Conservation (phyloP, 179 eudicot genomes). For the Sideroxylon spinosum region DNA sequence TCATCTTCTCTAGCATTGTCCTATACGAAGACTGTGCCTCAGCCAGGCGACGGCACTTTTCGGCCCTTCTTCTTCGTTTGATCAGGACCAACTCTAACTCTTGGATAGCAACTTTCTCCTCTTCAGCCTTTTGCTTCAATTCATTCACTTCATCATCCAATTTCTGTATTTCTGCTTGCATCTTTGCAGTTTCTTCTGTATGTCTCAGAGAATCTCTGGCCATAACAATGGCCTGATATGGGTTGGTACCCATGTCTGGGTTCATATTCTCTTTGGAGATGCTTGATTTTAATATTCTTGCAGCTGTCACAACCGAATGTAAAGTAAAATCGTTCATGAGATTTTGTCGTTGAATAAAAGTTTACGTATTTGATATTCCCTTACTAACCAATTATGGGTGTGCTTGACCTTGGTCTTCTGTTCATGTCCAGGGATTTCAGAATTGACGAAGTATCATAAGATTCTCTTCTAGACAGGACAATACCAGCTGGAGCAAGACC, state of each 20-base stretch:
- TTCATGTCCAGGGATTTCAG: slow-evolving; percentile 55
- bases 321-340: slow-evolving; percentile 37
- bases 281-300: slow-evolving; percentile 45
- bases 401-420: slow-evolving; percentile 50
- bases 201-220: slow-evolving; percentile 86
- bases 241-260: slow-evolving; percentile 52
- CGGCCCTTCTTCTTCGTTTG: slow-evolving; percentile 61
- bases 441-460: slow-evolving; percentile 42
- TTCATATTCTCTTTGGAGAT: slow-evolving; percentile 59
- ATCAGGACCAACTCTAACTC: slow-evolving; percentile 68
- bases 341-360: slow-evolving; percentile 27
- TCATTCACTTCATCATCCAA: slow-evolving; percentile 63
- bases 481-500: slow-evolving; percentile 92
- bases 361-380: neutral
- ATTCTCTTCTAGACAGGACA: slow-evolving; percentile 52
- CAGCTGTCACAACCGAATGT: slow-evolving; percentile 48
- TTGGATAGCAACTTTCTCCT: slow-evolving; percentile 66
- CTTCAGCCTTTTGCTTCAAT: slow-evolving; percentile 61
- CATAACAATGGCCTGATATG: slow-evolving; percentile 77
- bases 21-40: slow-evolving; percentile 83
- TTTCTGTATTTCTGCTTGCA: slow-evolving; percentile 67
- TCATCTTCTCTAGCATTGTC: slow-evolving; percentile 87
- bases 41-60: slow-evolving; percentile 77
- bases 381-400: slow-evolving; percentile 59
- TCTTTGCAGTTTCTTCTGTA: slow-evolving; percentile 60